Percentiles rank a stretch among this genome's conserved stretches.
phyloP scores from a whole-genome alignment of 306 rosid genomes.

The Echinosophora koreensis region DNA sequence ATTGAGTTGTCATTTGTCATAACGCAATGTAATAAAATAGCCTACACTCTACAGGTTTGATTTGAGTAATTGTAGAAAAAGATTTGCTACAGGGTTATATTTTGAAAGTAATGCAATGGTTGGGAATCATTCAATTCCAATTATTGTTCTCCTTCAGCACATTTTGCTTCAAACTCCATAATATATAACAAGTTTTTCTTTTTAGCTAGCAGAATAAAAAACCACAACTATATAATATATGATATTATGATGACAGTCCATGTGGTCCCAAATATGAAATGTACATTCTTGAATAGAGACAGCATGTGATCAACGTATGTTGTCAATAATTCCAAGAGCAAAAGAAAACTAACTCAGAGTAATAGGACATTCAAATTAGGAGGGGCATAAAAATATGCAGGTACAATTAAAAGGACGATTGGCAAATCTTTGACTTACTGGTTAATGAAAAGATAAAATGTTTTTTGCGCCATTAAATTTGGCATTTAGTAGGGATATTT shows the following conservation, averaged over 20 bases:
- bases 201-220: not conserved
- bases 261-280: too few species aligned
- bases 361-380: not conserved
- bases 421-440: too few species aligned
- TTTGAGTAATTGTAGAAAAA: not conserved
- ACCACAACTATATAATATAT: not conserved
- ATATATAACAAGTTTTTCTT: not conserved
- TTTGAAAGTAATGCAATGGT: conserved; percentile 21
- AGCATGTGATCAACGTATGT: not conserved
- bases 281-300: not conserved
- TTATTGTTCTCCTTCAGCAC: not conserved
- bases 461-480: too few species aligned
- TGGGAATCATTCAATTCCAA: conserved; percentile 11
- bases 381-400: not conserved
- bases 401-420: not conserved
- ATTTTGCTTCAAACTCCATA: not conserved
- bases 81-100: not conserved
- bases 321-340: not conserved
- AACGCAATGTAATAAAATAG: conserved; percentile 14
- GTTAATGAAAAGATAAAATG: too few species aligned
- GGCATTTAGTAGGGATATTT: too few species aligned
- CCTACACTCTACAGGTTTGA: conserved; percentile 33
- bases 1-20: conserved; percentile 49
- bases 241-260: not conserved
- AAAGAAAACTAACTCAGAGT: not conserved